phyloP scores from a whole-genome alignment of 768 basidiomycete species.

The Lactarius akahatsu region DNA sequence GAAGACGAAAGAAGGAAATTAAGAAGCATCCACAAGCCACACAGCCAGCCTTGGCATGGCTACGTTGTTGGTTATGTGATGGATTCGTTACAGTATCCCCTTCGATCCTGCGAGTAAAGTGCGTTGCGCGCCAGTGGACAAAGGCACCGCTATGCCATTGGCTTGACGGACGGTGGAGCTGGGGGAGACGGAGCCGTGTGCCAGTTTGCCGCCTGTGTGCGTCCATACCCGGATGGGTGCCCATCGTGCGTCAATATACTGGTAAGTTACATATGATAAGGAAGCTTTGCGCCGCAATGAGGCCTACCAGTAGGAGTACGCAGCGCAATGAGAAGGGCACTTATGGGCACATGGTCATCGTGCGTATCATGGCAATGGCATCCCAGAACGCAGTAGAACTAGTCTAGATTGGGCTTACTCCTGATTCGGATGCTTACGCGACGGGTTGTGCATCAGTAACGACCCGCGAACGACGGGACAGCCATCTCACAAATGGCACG shows the following conservation, averaged over 20 bases:
- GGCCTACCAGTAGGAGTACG: background rate
- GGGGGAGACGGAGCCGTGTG: background rate
- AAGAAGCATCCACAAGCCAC: background rate
- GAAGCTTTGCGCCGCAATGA: constrained; percentile 17
- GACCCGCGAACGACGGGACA: constrained; percentile 16
- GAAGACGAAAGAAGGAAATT: background rate
- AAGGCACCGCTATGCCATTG: background rate
- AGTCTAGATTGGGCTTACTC: constrained; percentile 1
- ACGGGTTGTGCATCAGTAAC: constrained; percentile 11
- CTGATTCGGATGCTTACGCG: constrained; percentile 14
- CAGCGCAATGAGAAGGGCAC: constrained; percentile 6
- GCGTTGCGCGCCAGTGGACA: background rate
- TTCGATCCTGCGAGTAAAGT: background rate
- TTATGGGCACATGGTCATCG: constrained; percentile 10
- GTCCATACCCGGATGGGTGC: background rate
- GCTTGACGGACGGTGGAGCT: background rate
- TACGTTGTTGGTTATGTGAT: too few species aligned
- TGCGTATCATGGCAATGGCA: constrained; percentile 4
- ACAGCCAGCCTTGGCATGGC: background rate
- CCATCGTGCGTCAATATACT: background rate
- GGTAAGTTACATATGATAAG: background rate
- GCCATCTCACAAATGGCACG: background rate
- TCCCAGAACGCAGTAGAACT: background rate
- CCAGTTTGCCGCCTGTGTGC: background rate
- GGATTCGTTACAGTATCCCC: background rate